These are phyloP conservation scores for Talaromyces liani DNA, from an alignment of 495 filamentous ascomycete species.

Conservation along the genomic window DNA sequence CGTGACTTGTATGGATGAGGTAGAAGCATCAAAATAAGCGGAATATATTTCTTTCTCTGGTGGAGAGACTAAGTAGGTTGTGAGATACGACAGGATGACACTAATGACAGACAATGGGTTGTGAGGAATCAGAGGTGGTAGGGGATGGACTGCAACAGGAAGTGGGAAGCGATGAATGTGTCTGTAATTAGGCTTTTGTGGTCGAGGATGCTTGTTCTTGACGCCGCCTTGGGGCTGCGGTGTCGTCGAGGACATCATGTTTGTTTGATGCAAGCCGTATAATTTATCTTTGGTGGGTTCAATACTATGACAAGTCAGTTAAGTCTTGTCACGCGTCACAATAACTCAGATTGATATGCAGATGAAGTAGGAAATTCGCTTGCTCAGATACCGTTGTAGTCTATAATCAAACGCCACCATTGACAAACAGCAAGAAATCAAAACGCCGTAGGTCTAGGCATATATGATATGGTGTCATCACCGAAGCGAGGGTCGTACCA, in stretches of 20 bases:
- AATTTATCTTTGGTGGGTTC: background rate
- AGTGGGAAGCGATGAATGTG: slow-evolving; percentile 71
- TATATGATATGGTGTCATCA: slow-evolving; percentile 36
- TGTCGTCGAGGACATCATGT: background rate
- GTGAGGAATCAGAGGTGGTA: slow-evolving; percentile 82
- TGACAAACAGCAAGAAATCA: slow-evolving; percentile 70
- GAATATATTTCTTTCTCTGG: slow-evolving; percentile 66
- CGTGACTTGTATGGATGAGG: slow-evolving; percentile 77
- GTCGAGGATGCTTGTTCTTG: slow-evolving; percentile 21
- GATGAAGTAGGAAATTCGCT: slow-evolving; percentile 16
- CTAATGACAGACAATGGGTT: slow-evolving; percentile 85
- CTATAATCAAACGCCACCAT: slow-evolving; percentile 67
- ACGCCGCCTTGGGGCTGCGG: slow-evolving; percentile 11
- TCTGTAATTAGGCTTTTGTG: slow-evolving; percentile 58
- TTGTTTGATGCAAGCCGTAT: too few relatives aligned
- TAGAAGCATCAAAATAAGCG: slow-evolving; percentile 69
- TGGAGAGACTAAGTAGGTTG: slow-evolving; percentile 55
- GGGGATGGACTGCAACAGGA: slow-evolving; percentile 70
- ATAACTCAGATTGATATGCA: background rate
- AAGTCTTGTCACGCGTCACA: too few relatives aligned
- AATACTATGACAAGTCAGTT: background rate
- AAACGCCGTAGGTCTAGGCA: slow-evolving; percentile 48
- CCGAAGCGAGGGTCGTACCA: slow-evolving; percentile 18
- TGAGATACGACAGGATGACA: slow-evolving; percentile 66
- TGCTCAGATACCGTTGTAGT: slow-evolving; percentile 99